Percentiles rank a stretch among this genome's conserved stretches.
Evolutionary conservation across 495 filamentous ascomycete genomes (phyloP).

Genomic region (Penicillium pulvis): DNA sequence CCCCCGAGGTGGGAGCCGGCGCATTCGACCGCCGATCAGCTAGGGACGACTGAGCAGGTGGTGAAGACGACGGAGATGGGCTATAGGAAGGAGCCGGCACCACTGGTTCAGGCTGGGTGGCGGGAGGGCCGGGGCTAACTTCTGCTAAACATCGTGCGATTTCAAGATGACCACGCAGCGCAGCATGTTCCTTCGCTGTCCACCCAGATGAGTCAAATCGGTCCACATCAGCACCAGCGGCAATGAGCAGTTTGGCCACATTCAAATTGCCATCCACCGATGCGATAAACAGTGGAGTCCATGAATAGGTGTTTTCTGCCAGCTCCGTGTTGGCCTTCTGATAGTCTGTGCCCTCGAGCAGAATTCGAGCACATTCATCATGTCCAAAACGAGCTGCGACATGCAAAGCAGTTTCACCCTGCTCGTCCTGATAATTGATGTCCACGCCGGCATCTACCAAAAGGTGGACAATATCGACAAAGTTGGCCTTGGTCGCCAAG

Average conservation of each 20-base stretch:
- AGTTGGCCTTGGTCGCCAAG: slow-evolving; percentile 84
- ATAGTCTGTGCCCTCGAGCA: slow-evolving; percentile 67
- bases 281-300: slow-evolving; percentile 92
- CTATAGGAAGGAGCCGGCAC: slow-evolving; percentile 37
- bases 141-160: slow-evolving; percentile 70
- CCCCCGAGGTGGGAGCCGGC: slow-evolving; percentile 36
- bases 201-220: slow-evolving; percentile 83
- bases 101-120: slow-evolving; percentile 35
- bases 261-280: slow-evolving; percentile 80
- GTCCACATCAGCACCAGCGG: slow-evolving; percentile 72
- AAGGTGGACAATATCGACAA: slow-evolving; percentile 76
- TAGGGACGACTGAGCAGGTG: slow-evolving; percentile 50
- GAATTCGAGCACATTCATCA: slow-evolving; percentile 70
- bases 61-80: slow-evolving; percentile 46
- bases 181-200: slow-evolving; percentile 93
- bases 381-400: slow-evolving; percentile 89
- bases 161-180: slow-evolving; percentile 78
- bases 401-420: slow-evolving; percentile 92
- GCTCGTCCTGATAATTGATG: slow-evolving; percentile 89
- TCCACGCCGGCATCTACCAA: slow-evolving; percentile 90
- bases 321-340: slow-evolving; percentile 78
- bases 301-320: slow-evolving; percentile 80
- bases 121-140: slow-evolving; percentile 44
- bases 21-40: slow-evolving; percentile 55
- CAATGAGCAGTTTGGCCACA: slow-evolving; percentile 75